A percentile compares a stretch with the other conserved stretches of the same genome.
Conservation (phyloP, 805 yeast genomes). For the Candida arabinofermentans region DNA sequence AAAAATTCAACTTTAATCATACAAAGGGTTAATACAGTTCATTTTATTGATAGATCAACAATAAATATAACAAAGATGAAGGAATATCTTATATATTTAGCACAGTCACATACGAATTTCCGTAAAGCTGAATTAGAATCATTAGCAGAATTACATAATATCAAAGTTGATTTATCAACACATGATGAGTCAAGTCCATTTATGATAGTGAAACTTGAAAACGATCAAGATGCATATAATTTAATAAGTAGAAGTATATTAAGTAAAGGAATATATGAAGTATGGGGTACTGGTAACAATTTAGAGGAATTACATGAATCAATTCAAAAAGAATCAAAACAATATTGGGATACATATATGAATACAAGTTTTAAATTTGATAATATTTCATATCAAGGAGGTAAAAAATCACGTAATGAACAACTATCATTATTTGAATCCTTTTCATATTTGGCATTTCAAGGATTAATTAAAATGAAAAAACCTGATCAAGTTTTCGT, state of each 20-base stretch:
- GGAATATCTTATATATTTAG: slow-evolving; percentile 74
- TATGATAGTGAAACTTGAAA: slow-evolving; percentile 58
- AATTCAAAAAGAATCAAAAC: slow-evolving; percentile 32
- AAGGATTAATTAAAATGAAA: slow-evolving; percentile 77
- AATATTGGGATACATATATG: slow-evolving; percentile 34
- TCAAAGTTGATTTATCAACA: slow-evolving; percentile 54
- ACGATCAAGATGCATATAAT: slow-evolving; percentile 62
- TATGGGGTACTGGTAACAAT: slow-evolving; percentile 70
- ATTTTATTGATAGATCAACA: neutral
- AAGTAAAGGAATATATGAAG: slow-evolving; percentile 72
- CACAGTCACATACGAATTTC: slow-evolving; percentile 78
- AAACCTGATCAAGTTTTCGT: slow-evolving; percentile 68
- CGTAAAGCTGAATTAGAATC: slow-evolving; percentile 82
- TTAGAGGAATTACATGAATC: slow-evolving; percentile 55
- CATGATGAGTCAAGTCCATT: slow-evolving; percentile 68
- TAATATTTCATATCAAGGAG: slow-evolving; percentile 71
- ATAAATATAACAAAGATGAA: slow-evolving; percentile 32
- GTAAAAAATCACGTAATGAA: slow-evolving; percentile 43
- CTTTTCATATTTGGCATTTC: slow-evolving; percentile 63
- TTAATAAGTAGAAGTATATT: slow-evolving; percentile 67
- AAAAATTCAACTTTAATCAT: neutral
- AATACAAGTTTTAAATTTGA: slow-evolving; percentile 73
- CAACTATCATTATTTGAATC: slow-evolving; percentile 65
- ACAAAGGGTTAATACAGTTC: neutral
- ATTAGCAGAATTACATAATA: slow-evolving; percentile 59